Percentiles rank a stretch among this genome's conserved stretches.
Evolutionary conservation across 768 basidiomycete species (phyloP).

Genomic region (Amanita molliuscula): DNA sequence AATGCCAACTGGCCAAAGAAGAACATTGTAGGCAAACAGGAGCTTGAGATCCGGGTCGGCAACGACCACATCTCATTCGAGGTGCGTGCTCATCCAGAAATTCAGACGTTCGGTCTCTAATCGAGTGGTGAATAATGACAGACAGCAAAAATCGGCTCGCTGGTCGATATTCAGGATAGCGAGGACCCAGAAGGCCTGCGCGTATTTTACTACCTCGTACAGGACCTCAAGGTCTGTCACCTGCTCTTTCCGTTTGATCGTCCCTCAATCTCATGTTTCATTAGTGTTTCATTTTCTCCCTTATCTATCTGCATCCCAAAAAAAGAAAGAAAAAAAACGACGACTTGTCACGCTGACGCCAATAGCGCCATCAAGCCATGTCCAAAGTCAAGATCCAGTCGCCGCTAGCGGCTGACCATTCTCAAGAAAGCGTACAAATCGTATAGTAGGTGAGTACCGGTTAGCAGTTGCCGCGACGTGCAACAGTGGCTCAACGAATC

Average conservation of each 20-base stretch:
- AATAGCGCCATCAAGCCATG: not conserved
- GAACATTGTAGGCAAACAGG: slow-evolving; percentile 97
- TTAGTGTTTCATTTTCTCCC: slow-evolving; percentile 95
- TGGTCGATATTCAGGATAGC: slow-evolving; percentile 94
- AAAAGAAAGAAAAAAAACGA: slow-evolving; percentile 18
- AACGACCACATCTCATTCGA: slow-evolving; percentile 97
- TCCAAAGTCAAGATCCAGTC: not conserved
- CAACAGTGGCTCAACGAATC: not conserved
- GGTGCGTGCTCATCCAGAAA: slow-evolving; percentile 33
- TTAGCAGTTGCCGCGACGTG: not conserved
- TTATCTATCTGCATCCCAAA: slow-evolving; percentile 99
- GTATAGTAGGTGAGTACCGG: slow-evolving; percentile 19
- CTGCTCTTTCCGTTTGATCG: slow-evolving; percentile 1
- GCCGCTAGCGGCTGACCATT: slow-evolving; percentile 9
- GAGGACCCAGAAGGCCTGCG: slow-evolving; percentile 96
- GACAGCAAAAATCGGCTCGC: slow-evolving; percentile 97
- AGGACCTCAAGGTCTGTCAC: slow-evolving; percentile 79
- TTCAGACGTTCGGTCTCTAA: not conserved
- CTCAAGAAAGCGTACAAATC: slow-evolving; percentile 35
- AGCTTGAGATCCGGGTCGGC: slow-evolving; percentile 89
- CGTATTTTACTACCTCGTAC: slow-evolving; percentile 97
- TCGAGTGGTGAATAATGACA: slow-evolving; percentile 18
- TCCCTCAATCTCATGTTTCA: not conserved
- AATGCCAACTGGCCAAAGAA: slow-evolving; percentile 99
- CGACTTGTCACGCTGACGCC: too few relatives aligned